phyloP scores from a whole-genome alignment of 2,329 filamentous ascomycete genomes.

The Helicocarpus griseus region DNA sequence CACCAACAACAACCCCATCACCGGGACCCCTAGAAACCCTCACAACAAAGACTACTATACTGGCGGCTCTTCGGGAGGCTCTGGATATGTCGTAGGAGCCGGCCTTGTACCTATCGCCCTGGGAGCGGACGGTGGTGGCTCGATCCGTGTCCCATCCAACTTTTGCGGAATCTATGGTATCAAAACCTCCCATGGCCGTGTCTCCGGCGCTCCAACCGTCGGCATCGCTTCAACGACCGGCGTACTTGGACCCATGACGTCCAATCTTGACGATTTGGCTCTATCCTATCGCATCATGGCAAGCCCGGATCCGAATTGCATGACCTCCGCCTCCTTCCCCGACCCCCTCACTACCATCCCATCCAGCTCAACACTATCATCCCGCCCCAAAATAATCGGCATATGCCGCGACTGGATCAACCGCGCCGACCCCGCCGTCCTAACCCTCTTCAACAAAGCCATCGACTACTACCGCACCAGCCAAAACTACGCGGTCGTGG shows the following conservation, averaged over 20 bases:
- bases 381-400: slow-evolving; percentile 53
- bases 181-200: slow-evolving; percentile 66
- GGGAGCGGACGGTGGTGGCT: slow-evolving; percentile 68
- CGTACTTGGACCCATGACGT: slow-evolving; percentile 66
- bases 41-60: slow-evolving; percentile 68
- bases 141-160: slow-evolving; percentile 60
- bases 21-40: slow-evolving; percentile 68
- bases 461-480: slow-evolving; percentile 43
- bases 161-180: slow-evolving; percentile 77
- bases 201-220: slow-evolving; percentile 48
- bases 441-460: slow-evolving; percentile 50
- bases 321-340: slow-evolving; percentile 53
- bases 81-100: slow-evolving; percentile 57
- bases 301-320: slow-evolving; percentile 56
- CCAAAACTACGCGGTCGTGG: slow-evolving; percentile 35
- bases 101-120: slow-evolving; percentile 64
- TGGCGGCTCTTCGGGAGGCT: slow-evolving; percentile 71
- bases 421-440: slow-evolving; percentile 55
- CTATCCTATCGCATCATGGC: slow-evolving; percentile 75
- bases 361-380: slow-evolving; percentile 30
- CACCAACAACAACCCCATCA: slow-evolving; percentile 69
- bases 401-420: slow-evolving; percentile 61
- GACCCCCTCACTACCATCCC: slow-evolving; percentile 36
- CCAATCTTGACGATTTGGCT: slow-evolving; percentile 66
- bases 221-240: slow-evolving; percentile 53